Evolutionary conservation across 805 yeast species (phyloP), one percentile per base, ranked within the genome.

Genomic region (Yarrowia divulgata): DNA sequence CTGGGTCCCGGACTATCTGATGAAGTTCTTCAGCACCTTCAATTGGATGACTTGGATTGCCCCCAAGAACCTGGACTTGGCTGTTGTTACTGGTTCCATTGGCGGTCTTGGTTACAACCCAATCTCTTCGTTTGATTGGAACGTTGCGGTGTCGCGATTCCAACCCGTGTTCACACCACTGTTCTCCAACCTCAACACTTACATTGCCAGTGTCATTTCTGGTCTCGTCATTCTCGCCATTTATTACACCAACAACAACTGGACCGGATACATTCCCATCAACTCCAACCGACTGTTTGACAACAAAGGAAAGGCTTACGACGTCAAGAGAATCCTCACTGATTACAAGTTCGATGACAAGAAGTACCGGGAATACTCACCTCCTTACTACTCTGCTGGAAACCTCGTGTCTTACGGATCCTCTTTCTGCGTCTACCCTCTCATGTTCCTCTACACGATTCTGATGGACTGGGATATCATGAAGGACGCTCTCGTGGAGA

Each of bases 1-100:
- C 74, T 88, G 90, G 88, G 79, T 89, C 72, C 91, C 93, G 12
- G 89, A 87, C 67, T 89, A 81, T 75, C 79, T 90, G 18, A 88
- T 88, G 79, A 79, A 81, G 34, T 91, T 87, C 2, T 81, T 89
- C 67, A 82, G 88, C 1, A 83, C 83, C 72, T 90, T 90, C 77
- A 85, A 82, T 73, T 87, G 90, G 90, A 83, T 85, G 73, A 82
- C 78, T 39, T 86, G 89, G 89, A 85, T 85, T 57, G 79, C 71
- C 0, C 79, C 79, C 10, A 76, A 86, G 71, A 87, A 87, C 73
- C 85, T 86, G 69, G 80, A 83, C 45, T 83, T 86, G 7, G 88
- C 88, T 72, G 87, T 87, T 57, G 78, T 89, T 42, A 87, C 88
- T 69, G 93, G 93, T 46, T 83, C 85, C 1, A 67, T 67, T 37